phyloP scores from a whole-genome alignment of 495 filamentous ascomycete genomes.

The Penicillium turbatum region DNA sequence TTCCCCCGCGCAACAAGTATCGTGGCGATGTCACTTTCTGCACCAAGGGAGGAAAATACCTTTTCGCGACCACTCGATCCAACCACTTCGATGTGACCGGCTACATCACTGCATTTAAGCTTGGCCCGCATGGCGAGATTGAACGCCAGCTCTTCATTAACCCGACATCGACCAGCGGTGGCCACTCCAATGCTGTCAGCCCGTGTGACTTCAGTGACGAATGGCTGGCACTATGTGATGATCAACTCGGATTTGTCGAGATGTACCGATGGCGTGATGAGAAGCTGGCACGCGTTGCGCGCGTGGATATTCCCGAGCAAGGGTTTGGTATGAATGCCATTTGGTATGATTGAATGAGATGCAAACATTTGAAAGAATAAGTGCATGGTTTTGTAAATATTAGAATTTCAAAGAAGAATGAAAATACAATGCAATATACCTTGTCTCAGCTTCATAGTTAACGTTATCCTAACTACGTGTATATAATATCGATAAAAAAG shows the following conservation, averaged over 20 bases:
- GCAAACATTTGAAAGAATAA: no score
- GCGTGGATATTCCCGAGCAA: constrained; percentile 68
- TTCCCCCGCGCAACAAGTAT: constrained; percentile 52
- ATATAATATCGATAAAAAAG: neutral
- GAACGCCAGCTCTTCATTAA: constrained; percentile 73
- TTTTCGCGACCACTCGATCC: constrained; percentile 76
- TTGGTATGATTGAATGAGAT: constrained; percentile 72
- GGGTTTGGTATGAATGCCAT: constrained; percentile 90
- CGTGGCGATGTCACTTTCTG: constrained; percentile 73
- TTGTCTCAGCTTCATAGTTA: no score
- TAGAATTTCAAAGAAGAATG: no score
- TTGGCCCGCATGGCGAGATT: constrained; percentile 65
- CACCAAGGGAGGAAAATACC: constrained; percentile 59
- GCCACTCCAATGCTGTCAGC: constrained; percentile 77
- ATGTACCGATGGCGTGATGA: constrained; percentile 80
- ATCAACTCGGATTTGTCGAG: constrained; percentile 80
- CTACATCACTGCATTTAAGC: constrained; percentile 72
- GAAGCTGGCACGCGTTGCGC: constrained; percentile 68
- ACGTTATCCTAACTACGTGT: no score
- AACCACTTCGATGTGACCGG: constrained; percentile 72
- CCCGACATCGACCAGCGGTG: constrained; percentile 78
- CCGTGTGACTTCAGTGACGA: constrained; percentile 79
- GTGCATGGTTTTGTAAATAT: no score
- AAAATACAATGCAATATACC: no score
- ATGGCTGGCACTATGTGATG: constrained; percentile 79